Conservation (phyloP, 441 rosid genomes). For the Kokia cookei region DNA sequence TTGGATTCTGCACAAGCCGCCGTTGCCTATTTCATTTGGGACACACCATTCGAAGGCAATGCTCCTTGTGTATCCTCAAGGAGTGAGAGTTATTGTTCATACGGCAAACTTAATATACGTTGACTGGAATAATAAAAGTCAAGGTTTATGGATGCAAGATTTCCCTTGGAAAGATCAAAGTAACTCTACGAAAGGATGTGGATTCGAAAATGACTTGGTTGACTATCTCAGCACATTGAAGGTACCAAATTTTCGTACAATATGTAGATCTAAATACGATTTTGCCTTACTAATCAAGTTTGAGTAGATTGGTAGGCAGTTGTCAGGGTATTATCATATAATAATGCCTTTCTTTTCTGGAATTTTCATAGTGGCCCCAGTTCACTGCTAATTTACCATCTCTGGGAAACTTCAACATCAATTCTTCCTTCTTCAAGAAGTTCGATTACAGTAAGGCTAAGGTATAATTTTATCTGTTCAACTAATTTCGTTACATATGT, state of each 20-base stretch:
- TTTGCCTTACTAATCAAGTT: background rate
- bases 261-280: background rate
- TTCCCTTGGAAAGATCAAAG: slow-evolving; percentile 87
- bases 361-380: slow-evolving; percentile 62
- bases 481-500: background rate
- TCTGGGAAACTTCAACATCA: slow-evolving; percentile 53
- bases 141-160: slow-evolving; percentile 99
- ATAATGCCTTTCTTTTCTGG: background rate
- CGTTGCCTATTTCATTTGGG: slow-evolving; percentile 79
- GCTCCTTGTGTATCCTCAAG: slow-evolving; percentile 75
- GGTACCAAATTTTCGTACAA: slow-evolving; percentile 26
- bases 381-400: slow-evolving; percentile 57
- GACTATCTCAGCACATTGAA: slow-evolving; percentile 80
- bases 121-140: slow-evolving; percentile 97
- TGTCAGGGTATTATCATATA: background rate
- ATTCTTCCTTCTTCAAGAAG: slow-evolving; percentile 73
- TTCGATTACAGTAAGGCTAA: slow-evolving; percentile 64
- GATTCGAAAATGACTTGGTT: slow-evolving; percentile 74
- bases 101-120: slow-evolving; percentile 85
- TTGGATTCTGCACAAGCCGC: slow-evolving; percentile 92
- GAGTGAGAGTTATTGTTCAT: slow-evolving; percentile 82
- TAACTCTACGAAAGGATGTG: slow-evolving; percentile 40
- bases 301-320: background rate
- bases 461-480: slow-evolving; percentile 31
- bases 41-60: slow-evolving; percentile 96